Percentiles rank a stretch among this genome's conserved stretches.
Conservation (phyloP, 2,329 filamentous ascomycete species). For the Emmonsia crescens region DNA sequence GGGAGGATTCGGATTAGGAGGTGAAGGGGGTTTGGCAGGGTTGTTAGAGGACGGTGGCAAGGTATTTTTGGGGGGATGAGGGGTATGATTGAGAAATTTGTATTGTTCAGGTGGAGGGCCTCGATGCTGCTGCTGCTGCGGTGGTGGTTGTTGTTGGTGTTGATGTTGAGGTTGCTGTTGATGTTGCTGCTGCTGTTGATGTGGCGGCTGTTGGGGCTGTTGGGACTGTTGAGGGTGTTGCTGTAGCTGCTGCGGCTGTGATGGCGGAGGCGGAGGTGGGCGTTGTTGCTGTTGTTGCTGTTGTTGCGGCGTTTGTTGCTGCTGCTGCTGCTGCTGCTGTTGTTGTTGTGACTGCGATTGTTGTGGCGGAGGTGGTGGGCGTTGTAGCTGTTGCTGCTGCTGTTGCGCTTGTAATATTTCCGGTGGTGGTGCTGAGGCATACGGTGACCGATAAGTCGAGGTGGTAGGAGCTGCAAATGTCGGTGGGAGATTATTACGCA, state of each 20-base stretch:
- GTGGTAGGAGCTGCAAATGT: conserved; percentile 28
- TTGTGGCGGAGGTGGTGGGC: conserved; percentile 7
- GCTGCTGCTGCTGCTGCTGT: conserved; percentile 9
- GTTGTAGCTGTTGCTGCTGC: conserved; percentile 8
- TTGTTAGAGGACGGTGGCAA: conserved; percentile 12
- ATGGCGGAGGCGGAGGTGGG: conserved; percentile 22
- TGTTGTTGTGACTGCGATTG: conserved; percentile 8
- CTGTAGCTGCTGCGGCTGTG: conserved; percentile 21
- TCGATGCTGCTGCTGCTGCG: conserved; percentile 13
- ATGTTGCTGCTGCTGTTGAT: not conserved
- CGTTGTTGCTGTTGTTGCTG: conserved; percentile 3
- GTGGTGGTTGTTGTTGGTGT: conserved; percentile 5
- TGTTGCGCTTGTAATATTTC: conserved; percentile 21
- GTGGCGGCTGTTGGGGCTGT: conserved; percentile 10
- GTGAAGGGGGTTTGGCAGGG: conserved; percentile 7
- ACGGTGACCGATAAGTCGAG: conserved; percentile 32
- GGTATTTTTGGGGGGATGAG: not conserved
- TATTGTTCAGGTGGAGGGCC: conserved; percentile 11
- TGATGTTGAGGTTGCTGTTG: not conserved
- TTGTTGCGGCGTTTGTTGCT: conserved; percentile 8
- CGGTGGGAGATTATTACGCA: conserved; percentile 30
- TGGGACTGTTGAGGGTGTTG: conserved; percentile 12
- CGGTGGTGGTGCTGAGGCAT: conserved; percentile 28
- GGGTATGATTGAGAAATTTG: conserved; percentile 12
- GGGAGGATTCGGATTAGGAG: not conserved